Evolutionary conservation across 768 basidiomycete genomes (phyloP).

Genomic region (Tulasnella calospora): DNA sequence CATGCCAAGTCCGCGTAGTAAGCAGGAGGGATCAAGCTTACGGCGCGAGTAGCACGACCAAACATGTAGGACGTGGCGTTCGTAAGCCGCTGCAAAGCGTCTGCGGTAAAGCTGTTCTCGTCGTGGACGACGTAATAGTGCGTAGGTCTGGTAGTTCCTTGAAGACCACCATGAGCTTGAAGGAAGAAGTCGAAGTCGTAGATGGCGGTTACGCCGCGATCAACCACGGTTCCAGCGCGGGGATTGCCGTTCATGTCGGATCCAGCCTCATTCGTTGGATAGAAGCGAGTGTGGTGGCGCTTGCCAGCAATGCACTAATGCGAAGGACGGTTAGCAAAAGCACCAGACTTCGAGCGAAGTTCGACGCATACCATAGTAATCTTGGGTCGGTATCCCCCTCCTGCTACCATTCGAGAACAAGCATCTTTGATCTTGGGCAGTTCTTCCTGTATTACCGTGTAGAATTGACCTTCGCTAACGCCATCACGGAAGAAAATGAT

Average conservation of each 20-base stretch:
- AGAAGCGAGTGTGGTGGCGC: slow-evolving; percentile 61
- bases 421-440: slow-evolving; percentile 57
- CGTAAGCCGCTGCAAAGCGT: slow-evolving; percentile 69
- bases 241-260: slow-evolving; percentile 70
- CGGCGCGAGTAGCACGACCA: slow-evolving; percentile 77
- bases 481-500: slow-evolving; percentile 76
- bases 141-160: slow-evolving; percentile 51
- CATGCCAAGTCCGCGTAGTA: slow-evolving; percentile 62
- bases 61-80: slow-evolving; percentile 68
- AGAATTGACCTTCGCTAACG: slow-evolving; percentile 60
- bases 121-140: slow-evolving; percentile 80
- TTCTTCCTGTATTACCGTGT: slow-evolving; percentile 55
- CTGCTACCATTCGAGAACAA: slow-evolving; percentile 50
- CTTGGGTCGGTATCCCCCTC: slow-evolving; percentile 52
- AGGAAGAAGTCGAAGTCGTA: slow-evolving; percentile 52
- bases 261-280: slow-evolving; percentile 45
- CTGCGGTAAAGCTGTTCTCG: slow-evolving; percentile 61
- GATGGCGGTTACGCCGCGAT: slow-evolving; percentile 65
- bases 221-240: slow-evolving; percentile 71
- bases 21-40: slow-evolving; percentile 67
- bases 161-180: slow-evolving; percentile 38
- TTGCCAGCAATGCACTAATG: slow-evolving; percentile 62
- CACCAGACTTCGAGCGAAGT: no score
- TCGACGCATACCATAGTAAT: slow-evolving; percentile 48
- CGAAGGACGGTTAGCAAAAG: background rate